Evolutionary conservation across 1,284 basidiomycete species (phyloP), one percentile per base, ranked within the genome.

Genomic region (Paramarasmius palmivorus): DNA sequence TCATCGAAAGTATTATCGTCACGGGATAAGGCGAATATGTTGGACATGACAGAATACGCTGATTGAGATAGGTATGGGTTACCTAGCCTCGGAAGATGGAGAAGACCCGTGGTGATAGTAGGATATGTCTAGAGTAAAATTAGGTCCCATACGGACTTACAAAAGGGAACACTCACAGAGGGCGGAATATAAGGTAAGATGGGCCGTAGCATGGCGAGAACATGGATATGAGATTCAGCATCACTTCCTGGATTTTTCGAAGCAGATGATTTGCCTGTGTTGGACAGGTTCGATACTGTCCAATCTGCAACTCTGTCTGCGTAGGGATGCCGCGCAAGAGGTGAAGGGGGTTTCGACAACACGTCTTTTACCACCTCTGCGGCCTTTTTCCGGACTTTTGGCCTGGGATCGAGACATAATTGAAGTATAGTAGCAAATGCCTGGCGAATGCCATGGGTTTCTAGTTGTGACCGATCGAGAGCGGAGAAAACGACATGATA

Each of bases 321-420:
- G 73, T 96, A 99, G 0, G 96, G 95, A 73, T 98, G 96, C 7
- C 81, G 74, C 4, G 82, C 61, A 39, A 90, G 76, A 0, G 94
- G 94, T 4, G 85, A 76, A 1, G 93, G 89, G 14, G 94, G 92
- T 12, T 79, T 78, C 4, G 78, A 75, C 25, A 95, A 77, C 3
- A 95, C 78, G 60, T 92, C 87, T 58, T 80, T 81, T 38, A 99
- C 81, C 20, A 92, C 82, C 62, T 98, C 94, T 53, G 90, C 89
- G 8, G 96, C 95, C 59, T 88, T 84, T 71, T 87, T 95, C 54
- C 97, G 85, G 45, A 99, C 93, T 75, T 99, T 98, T 35, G 97
- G 96, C 42, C 96, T 78, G 1, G 87, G 81, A 73, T 99, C 96
- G 48, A 94, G 76, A 61, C 86, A 89, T 48, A 98, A 75, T 56